Evolutionary conservation across 2,329 filamentous ascomycete species (phyloP).

Genomic region (Stemphylium lycopersici): DNA sequence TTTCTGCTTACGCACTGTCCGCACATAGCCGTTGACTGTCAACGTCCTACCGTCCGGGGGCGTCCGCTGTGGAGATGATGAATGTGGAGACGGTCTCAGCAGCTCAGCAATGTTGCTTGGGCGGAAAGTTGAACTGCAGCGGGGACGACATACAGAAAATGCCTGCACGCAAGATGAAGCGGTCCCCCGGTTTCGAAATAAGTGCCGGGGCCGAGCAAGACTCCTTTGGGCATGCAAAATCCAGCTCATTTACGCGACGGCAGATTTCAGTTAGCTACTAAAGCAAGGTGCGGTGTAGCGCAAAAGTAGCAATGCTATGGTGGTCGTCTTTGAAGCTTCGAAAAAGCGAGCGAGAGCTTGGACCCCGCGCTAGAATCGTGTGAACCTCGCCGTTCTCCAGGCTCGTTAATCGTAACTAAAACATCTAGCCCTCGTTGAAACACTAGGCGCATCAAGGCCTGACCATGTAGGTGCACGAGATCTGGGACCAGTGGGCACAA

Average conservation of each 20-base stretch:
- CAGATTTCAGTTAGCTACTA: constrained; percentile 24
- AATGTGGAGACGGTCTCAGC: constrained; percentile 58
- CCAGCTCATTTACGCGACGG: constrained; percentile 39
- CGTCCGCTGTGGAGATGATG: constrained; percentile 55
- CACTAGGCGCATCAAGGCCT: constrained; percentile 13
- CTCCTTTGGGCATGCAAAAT: constrained; percentile 30
- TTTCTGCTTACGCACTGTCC: constrained; percentile 87
- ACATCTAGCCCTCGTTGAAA: constrained; percentile 25
- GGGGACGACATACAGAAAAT: constrained; percentile 26
- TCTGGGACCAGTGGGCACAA: constrained; percentile 19
- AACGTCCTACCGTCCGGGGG: constrained; percentile 33
- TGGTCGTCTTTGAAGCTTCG: constrained; percentile 21
- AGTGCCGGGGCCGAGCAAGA: constrained; percentile 27
- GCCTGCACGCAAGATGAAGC: constrained; percentile 24
- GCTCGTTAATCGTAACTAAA: constrained; percentile 18
- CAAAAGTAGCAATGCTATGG: constrained; percentile 18
- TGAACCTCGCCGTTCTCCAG: constrained; percentile 13
- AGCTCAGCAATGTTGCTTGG: constrained; percentile 53
- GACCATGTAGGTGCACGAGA: constrained; percentile 20
- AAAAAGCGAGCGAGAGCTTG: constrained; percentile 18
- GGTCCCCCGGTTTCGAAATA: constrained; percentile 22
- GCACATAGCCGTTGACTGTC: constrained; percentile 75
- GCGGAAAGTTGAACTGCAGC: constrained; percentile 39
- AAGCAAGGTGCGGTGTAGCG: constrained; percentile 22
- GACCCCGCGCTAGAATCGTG: constrained; percentile 16